Percentiles rank a stretch among this genome's conserved stretches.
Evolutionary conservation across 2,329 filamentous ascomycete genomes (phyloP).

Genomic region (Diplodia intermedia): DNA sequence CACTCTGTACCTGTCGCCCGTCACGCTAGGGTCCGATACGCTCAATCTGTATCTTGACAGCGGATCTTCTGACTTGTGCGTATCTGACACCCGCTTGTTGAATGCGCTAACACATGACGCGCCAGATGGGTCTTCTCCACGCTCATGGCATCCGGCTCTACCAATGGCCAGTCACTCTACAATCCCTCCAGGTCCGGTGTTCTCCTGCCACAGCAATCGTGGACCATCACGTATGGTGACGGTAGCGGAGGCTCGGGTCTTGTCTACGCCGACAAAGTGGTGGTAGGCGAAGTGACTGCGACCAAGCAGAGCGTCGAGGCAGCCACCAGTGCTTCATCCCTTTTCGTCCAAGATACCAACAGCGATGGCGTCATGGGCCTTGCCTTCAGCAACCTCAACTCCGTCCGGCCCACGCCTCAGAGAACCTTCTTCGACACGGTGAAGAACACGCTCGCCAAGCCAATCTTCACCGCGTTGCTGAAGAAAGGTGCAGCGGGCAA

Average conservation of each 20-base stretch:
- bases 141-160: constrained; percentile 60
- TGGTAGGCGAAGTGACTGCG: constrained; percentile 65
- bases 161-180: constrained; percentile 65
- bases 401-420: constrained; percentile 57
- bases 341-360: constrained; percentile 59
- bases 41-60: constrained; percentile 76
- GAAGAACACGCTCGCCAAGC: constrained; percentile 56
- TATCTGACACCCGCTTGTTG: constrained; percentile 53
- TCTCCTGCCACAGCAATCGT: constrained; percentile 58
- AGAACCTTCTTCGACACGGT: constrained; percentile 68
- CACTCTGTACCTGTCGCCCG: constrained; percentile 56
- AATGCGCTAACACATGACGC: neutral
- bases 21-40: constrained; percentile 68
- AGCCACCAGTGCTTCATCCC: constrained; percentile 63
- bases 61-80: constrained; percentile 72
- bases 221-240: constrained; percentile 71
- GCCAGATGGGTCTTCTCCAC: constrained; percentile 71
- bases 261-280: constrained; percentile 71
- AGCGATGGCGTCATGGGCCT: constrained; percentile 68
- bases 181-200: constrained; percentile 57
- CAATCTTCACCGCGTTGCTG: constrained; percentile 65
- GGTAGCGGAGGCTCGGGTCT: constrained; percentile 67
- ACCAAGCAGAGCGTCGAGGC: constrained; percentile 69
- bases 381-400: constrained; percentile 67
- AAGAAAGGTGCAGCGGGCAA: constrained; percentile 58